phyloP scores from a whole-genome alignment of 2,329 filamentous ascomycete genomes.

The Emmonsiellopsis sp. region DNA sequence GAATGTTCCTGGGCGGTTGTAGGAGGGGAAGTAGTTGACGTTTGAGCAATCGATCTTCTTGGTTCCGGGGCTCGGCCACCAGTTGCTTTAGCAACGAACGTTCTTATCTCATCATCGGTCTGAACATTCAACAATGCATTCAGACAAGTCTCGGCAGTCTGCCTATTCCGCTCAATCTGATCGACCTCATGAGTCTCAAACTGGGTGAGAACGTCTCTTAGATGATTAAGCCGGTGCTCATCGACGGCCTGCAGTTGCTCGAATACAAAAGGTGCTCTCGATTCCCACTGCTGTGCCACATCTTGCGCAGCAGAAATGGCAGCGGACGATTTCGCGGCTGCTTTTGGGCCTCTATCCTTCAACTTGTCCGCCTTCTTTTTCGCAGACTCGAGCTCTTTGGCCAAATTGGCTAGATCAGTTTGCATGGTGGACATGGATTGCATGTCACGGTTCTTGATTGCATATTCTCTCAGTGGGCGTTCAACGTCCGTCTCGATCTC shows the following conservation, averaged over 20 bases:
- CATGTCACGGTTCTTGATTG: slow-evolving; percentile 62
- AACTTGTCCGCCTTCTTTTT: slow-evolving; percentile 82
- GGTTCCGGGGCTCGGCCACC: slow-evolving; percentile 25
- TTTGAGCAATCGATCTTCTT: slow-evolving; percentile 12
- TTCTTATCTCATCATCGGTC: slow-evolving; percentile 72
- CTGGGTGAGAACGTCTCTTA: slow-evolving; percentile 85
- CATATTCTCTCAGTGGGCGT: slow-evolving; percentile 67
- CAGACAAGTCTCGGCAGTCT: slow-evolving; percentile 68
- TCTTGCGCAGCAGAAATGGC: slow-evolving; percentile 65
- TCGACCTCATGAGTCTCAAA: slow-evolving; percentile 90
- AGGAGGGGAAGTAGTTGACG: slow-evolving; percentile 15
- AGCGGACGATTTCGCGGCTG: slow-evolving; percentile 63
- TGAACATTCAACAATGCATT: slow-evolving; percentile 77
- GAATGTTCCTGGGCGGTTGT: slow-evolving; percentile 15
- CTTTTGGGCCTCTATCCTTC: slow-evolving; percentile 64
- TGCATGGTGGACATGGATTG: slow-evolving; percentile 72
- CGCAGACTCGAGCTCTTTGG: slow-evolving; percentile 74
- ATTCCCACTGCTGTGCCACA: slow-evolving; percentile 80
- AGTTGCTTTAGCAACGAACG: slow-evolving; percentile 30
- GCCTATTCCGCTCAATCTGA: slow-evolving; percentile 65
- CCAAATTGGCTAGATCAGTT: slow-evolving; percentile 67
- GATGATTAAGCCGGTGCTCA: slow-evolving; percentile 77
- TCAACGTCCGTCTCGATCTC: slow-evolving; percentile 87
- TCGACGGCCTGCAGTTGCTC: slow-evolving; percentile 86
- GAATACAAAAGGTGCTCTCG: slow-evolving; percentile 88